Percentiles rank a stretch among this genome's conserved stretches.
These are phyloP conservation scores for Cicer chorassanicum DNA, from an alignment of 306 rosid genomes.

Conservation along the genomic window DNA sequence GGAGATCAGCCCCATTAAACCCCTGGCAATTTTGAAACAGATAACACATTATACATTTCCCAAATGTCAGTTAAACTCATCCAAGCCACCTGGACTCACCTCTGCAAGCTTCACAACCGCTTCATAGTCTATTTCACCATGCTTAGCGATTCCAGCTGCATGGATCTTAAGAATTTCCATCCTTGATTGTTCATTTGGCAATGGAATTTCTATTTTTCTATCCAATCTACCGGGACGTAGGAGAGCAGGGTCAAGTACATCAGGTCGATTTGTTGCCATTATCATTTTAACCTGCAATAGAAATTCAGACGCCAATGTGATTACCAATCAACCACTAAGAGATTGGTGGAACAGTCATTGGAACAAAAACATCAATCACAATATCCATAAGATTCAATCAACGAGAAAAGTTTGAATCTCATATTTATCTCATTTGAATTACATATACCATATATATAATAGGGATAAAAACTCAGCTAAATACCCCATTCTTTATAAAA, in stretches of 20 bases:
- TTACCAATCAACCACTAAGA: conserved; percentile 16
- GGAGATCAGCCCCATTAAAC: conserved; percentile 94
- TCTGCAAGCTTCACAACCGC: conserved; percentile 98
- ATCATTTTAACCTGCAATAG: conserved; percentile 85
- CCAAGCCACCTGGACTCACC: conserved; percentile 53
- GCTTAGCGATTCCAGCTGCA: conserved; percentile 96
- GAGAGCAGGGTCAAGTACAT: conserved; percentile 96
- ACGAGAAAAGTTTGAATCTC: background rate
- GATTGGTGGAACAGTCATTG: conserved; percentile 18
- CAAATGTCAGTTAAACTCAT: conserved; percentile 8
- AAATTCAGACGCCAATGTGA: conserved; percentile 29
- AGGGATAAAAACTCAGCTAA: background rate
- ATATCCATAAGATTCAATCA: conserved; percentile 17
- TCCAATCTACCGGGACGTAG: conserved; percentile 95
- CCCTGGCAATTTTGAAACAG: conserved; percentile 59
- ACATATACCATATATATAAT: background rate
- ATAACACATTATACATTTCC: conserved; percentile 36
- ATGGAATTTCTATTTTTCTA: conserved; percentile 94
- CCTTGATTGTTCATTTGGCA: conserved; percentile 96
- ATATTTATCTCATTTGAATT: conserved; percentile 12
- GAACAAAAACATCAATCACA: conserved; percentile 5
- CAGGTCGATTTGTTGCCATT: conserved; percentile 96
- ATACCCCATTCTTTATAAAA: background rate
- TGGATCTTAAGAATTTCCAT: conserved; percentile 97
- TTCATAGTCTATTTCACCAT: conserved; percentile 97